A percentile compares a stretch with the other conserved stretches of the same genome.
phyloP scores from a whole-genome alignment of 306 rosid genomes.

The Cicer yamashitae region DNA sequence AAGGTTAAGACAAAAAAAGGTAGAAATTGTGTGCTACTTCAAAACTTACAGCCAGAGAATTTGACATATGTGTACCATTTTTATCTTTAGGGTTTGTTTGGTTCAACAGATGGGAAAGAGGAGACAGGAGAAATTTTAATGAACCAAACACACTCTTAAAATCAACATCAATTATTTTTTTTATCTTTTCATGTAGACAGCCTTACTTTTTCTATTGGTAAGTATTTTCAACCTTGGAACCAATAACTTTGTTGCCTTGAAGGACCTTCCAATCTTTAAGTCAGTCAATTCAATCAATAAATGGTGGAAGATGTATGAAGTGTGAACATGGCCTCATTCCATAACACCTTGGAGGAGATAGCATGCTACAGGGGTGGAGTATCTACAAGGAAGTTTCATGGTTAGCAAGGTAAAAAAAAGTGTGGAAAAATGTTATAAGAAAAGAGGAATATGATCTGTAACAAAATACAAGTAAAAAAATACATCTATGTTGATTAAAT shows the following conservation, averaged over 20 bases:
- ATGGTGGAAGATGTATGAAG: background rate
- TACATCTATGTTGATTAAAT: too few species aligned
- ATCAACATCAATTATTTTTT: background rate
- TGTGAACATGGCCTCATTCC: constrained; percentile 2
- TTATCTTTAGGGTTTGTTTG: too few species aligned
- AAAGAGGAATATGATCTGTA: too few species aligned
- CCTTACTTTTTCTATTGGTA: background rate
- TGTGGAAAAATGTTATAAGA: background rate
- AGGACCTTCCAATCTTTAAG: constrained; percentile 13
- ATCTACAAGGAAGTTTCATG: background rate
- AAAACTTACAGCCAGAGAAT: too few species aligned
- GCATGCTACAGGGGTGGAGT: background rate
- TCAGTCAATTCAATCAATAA: background rate
- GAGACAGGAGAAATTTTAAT: too few species aligned
- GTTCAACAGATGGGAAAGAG: too few species aligned
- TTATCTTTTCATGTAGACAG: background rate
- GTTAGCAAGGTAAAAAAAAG: background rate
- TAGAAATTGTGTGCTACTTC: too few species aligned
- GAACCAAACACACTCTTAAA: too few species aligned
- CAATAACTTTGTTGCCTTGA: background rate
- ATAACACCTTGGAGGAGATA: background rate
- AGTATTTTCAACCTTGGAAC: background rate
- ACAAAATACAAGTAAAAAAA: too few species aligned
- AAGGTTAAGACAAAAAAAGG: too few species aligned
- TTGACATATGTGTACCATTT: too few species aligned